Conservation (phyloP, 495 filamentous ascomycete species). For the Parmelia sp. region DNA sequence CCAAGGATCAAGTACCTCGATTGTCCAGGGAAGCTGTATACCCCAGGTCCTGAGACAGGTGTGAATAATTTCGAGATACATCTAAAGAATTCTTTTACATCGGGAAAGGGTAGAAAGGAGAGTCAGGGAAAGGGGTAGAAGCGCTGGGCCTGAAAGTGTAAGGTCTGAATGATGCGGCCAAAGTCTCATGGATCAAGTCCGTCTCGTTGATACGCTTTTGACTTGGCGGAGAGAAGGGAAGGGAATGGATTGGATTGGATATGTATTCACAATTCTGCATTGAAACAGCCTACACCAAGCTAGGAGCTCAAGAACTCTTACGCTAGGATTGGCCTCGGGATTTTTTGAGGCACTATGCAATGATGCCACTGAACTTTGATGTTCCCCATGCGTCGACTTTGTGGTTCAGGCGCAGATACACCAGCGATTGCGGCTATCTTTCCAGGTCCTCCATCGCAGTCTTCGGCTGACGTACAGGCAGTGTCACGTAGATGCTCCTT, state of each 20-base stretch:
- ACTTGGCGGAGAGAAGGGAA: neutral
- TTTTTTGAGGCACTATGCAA: neutral
- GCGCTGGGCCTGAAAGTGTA: neutral
- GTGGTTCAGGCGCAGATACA: conserved; percentile 10
- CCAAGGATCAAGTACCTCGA: conserved; percentile 85
- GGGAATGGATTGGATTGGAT: conserved; percentile 2
- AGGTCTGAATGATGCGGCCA: neutral
- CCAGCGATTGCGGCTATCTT: neutral
- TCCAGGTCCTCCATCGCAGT: conserved; percentile 3
- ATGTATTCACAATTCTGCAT: conserved; percentile 1
- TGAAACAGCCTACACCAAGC: no score
- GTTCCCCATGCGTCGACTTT: neutral
- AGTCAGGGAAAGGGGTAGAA: conserved; percentile 19
- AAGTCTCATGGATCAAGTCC: neutral
- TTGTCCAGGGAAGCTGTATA: conserved; percentile 91
- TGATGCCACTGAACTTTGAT: neutral
- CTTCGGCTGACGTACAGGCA: neutral
- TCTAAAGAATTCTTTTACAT: conserved; percentile 69
- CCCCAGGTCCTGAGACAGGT: conserved; percentile 71
- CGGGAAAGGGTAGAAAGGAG: conserved; percentile 64
- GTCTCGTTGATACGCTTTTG: neutral
- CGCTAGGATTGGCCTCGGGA: conserved; percentile 9
- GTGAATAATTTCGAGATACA: conserved; percentile 88
- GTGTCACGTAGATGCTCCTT: conserved; percentile 6
- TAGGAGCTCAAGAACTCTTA: no score